These are phyloP conservation scores for Daldinia loculata DNA, from an alignment of 495 filamentous ascomycete species.

Conservation along the genomic window DNA sequence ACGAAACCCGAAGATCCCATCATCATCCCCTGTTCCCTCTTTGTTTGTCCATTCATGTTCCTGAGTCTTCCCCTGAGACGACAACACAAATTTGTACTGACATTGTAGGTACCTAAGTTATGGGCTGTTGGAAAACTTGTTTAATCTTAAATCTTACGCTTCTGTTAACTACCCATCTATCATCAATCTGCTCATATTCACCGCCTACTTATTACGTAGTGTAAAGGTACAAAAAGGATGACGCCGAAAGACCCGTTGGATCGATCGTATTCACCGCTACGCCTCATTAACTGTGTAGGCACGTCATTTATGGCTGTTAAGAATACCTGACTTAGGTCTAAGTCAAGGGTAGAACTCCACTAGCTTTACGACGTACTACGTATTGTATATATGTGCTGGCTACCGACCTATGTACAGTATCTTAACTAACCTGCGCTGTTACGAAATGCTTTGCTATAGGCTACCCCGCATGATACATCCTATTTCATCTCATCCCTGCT, in stretches of 20 bases:
- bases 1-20: constrained; percentile 24
- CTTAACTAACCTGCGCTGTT: neutral
- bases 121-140: neutral
- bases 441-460: constrained; percentile 23
- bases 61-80: constrained; percentile 19
- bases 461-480: constrained; percentile 38
- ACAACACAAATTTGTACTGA: neutral
- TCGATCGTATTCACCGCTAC: constrained; percentile 39
- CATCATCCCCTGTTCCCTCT: constrained; percentile 10
- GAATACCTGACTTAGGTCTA: constrained; percentile 14
- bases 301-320: constrained; percentile 22
- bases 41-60: neutral
- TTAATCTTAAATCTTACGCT: neutral
- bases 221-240: constrained; percentile 1
- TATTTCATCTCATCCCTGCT: constrained; percentile 18
- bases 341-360: constrained; percentile 17
- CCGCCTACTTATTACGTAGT: constrained; percentile 7
- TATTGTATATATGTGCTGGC: neutral
- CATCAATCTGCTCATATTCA: constrained; percentile 3
- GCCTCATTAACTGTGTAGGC: constrained; percentile 12
- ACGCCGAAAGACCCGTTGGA: constrained; percentile 19
- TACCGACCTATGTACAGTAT: neutral
- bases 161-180: neutral
- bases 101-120: neutral
- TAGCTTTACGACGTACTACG: constrained; percentile 14